Percentiles rank a stretch among this genome's conserved stretches.
These are phyloP conservation scores for Xanthoconium separans DNA, from an alignment of 1,284 basidiomycete species.

Conservation along the genomic window DNA sequence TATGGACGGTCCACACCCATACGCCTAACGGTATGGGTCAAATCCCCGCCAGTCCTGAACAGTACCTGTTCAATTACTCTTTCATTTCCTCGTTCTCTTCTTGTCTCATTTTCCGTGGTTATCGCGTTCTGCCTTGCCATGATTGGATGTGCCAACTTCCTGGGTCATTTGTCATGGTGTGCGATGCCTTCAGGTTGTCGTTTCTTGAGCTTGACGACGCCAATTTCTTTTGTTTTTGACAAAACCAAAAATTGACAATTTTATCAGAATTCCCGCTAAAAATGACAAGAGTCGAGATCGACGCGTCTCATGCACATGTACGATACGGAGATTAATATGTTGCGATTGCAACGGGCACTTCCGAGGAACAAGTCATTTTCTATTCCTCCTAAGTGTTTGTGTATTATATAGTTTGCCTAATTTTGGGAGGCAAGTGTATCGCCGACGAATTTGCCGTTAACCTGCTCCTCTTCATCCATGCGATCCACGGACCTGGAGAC, in stretches of 20 bases:
- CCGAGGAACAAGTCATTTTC: background rate
- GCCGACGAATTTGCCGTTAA: background rate
- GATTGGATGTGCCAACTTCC: background rate
- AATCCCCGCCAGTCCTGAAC: background rate
- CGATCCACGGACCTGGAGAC: background rate
- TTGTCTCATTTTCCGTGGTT: slow-evolving; percentile 5
- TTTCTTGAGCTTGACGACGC: background rate
- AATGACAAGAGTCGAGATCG: background rate
- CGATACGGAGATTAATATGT: background rate
- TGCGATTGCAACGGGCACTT: background rate
- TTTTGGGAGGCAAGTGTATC: background rate
- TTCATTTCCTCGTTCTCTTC: background rate
- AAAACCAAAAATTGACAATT: background rate
- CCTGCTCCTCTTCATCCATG: background rate
- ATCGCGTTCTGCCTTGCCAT: background rate
- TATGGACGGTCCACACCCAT: background rate
- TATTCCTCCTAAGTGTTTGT: background rate
- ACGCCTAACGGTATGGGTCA: background rate
- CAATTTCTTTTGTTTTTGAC: background rate
- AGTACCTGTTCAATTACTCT: background rate
- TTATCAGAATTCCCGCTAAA: background rate
- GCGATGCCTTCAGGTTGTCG: too few relatives aligned
- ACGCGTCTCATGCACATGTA: background rate
- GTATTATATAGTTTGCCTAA: too few relatives aligned
- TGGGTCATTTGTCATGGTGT: background rate